Evolutionary conservation across 2,329 filamentous ascomycete genomes (phyloP).

Genomic region (Fusarium euwallaceae): DNA sequence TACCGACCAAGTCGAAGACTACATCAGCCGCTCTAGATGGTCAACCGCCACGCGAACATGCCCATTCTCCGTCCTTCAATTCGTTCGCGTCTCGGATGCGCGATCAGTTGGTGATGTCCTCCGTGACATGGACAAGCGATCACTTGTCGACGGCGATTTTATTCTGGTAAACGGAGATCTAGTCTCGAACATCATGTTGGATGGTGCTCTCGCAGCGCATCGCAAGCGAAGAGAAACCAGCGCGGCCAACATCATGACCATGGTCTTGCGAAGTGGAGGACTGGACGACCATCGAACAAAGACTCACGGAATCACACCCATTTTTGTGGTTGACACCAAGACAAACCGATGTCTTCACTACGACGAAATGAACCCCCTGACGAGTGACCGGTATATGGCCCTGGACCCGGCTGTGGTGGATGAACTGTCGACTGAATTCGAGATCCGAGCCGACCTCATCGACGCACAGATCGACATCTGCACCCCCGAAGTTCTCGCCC

Average conservation of each 20-base stretch:
- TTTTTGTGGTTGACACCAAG: constrained; percentile 87
- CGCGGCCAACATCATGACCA: constrained; percentile 98
- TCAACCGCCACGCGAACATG: constrained; percentile 68
- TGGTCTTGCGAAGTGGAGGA: constrained; percentile 86
- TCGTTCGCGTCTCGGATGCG: constrained; percentile 86
- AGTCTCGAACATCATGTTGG: constrained; percentile 90
- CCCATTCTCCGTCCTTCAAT: constrained; percentile 84
- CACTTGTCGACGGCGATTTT: constrained; percentile 90
- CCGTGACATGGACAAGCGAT: constrained; percentile 89
- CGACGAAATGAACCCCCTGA: constrained; percentile 84
- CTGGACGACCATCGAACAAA: constrained; percentile 80
- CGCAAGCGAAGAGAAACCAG: constrained; percentile 83
- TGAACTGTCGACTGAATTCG: constrained; percentile 77
- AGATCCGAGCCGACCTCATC: constrained; percentile 87
- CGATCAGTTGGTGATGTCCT: constrained; percentile 93
- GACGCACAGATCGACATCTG: constrained; percentile 98
- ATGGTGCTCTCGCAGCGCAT: constrained; percentile 81
- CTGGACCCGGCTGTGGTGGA: constrained; percentile 86
- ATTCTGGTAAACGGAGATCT: constrained; percentile 93
- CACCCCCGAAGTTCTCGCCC: constrained; percentile 91
- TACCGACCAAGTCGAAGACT: constrained; percentile 86
- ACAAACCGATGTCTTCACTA: constrained; percentile 91
- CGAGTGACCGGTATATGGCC: constrained; percentile 73
- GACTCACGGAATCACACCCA: constrained; percentile 78
- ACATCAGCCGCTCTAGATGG: constrained; percentile 83